phyloP scores from a whole-genome alignment of 768 basidiomycete species.

The Pseudohyphozyma bogoriensis region DNA sequence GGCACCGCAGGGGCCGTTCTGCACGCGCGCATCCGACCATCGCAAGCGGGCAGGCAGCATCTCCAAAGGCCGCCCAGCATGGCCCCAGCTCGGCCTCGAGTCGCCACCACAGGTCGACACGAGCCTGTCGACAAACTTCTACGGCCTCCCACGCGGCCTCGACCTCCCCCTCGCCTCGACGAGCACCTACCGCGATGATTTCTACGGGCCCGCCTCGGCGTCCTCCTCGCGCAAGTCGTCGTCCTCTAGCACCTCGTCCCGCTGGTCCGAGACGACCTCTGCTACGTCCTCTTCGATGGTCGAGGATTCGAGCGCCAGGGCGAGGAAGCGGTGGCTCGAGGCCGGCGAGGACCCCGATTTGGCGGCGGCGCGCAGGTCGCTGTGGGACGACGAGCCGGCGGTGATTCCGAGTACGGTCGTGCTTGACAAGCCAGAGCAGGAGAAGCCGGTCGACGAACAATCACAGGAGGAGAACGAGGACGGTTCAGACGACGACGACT shows the following conservation, averaged over 20 bases:
- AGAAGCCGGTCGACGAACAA: background rate
- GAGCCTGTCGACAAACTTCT: too few species aligned
- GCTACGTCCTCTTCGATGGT: background rate
- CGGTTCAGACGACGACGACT: background rate
- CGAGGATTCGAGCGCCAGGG: conserved; percentile 10
- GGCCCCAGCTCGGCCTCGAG: too few species aligned
- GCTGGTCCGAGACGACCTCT: too few species aligned
- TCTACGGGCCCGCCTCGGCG: background rate
- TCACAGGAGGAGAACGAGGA: conserved; percentile 5
- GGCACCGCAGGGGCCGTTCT: too few species aligned
- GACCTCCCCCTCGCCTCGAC: too few species aligned
- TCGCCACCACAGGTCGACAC: too few species aligned
- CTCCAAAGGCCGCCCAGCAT: too few species aligned
- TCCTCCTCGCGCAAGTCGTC: background rate
- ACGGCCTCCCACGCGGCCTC: too few species aligned
- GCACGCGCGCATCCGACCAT: too few species aligned
- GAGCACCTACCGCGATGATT: too few species aligned
- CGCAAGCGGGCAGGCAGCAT: too few species aligned
- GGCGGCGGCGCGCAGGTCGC: conserved; percentile 11
- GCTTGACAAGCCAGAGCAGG: background rate
- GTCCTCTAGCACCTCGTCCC: background rate
- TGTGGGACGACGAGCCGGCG: conserved; percentile 13
- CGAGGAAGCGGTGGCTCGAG: conserved; percentile 5
- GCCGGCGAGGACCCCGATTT: conserved; percentile 20
- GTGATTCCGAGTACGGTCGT: background rate